phyloP scores from a whole-genome alignment of 331 rosid species.

The Quercus lobata region DNA sequence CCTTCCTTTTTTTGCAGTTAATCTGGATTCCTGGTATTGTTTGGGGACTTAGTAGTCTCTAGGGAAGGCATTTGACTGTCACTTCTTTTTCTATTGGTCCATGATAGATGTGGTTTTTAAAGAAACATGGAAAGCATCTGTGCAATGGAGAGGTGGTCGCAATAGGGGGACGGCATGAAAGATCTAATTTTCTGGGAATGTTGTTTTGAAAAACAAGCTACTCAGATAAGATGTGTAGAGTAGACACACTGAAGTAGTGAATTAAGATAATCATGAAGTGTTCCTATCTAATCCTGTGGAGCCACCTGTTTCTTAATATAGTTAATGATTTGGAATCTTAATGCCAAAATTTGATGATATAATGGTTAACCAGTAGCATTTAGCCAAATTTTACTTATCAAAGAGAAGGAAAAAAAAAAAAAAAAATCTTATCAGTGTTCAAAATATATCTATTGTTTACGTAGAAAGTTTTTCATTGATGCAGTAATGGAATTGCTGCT shows the following conservation, averaged over 20 bases:
- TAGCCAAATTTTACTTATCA: background rate
- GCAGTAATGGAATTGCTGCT: conserved; percentile 84
- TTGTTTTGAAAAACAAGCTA: background rate
- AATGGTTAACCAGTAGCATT: background rate
- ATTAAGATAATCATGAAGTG: no score
- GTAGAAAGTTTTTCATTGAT: background rate
- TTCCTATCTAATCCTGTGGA: no score
- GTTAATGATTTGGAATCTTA: background rate
- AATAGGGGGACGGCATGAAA: background rate
- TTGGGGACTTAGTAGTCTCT: background rate
- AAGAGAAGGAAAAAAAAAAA: background rate
- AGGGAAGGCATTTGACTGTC: background rate
- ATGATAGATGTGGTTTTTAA: background rate
- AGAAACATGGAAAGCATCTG: background rate
- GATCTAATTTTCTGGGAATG: background rate
- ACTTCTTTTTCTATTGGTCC: no score
- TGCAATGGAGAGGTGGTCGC: background rate
- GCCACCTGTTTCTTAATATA: background rate
- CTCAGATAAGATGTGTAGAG: background rate
- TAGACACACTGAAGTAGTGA: no score
- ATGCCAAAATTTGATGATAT: background rate
- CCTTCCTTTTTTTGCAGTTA: background rate
- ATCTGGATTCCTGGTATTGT: background rate
- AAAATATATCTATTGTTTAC: conserved; percentile 1
- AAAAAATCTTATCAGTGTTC: no score